phyloP scores from a whole-genome alignment of 352 stramenopile species.

The Globisporangium polare region DNA sequence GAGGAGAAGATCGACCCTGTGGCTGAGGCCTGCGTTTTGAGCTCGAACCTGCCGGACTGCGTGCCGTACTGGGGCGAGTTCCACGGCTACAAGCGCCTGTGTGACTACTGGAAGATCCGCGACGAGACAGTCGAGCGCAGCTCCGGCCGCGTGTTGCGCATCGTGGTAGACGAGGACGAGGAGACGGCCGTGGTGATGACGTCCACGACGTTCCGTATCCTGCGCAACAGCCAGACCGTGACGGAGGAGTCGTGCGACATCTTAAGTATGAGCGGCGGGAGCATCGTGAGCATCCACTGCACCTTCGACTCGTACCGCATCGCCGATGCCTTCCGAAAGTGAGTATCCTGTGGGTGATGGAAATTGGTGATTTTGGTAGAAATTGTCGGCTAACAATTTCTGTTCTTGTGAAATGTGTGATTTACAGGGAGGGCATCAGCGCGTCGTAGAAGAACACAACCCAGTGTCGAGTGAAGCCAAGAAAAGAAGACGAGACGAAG shows the following conservation, averaged over 20 bases:
- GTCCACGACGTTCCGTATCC: conserved; percentile 81
- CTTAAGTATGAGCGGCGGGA: conserved; percentile 64
- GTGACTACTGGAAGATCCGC: conserved; percentile 86
- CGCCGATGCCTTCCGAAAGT: conserved; percentile 82
- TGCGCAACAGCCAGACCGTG: conserved; percentile 83
- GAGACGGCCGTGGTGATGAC: conserved; percentile 87
- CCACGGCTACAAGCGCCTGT: conserved; percentile 83
- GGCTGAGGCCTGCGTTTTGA: conserved; percentile 66
- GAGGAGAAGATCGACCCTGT: conserved; percentile 80
- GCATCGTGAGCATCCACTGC: conserved; percentile 83
- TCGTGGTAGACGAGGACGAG: conserved; percentile 83
- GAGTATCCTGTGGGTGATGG: conserved; percentile 21
- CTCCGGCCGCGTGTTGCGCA: conserved; percentile 73
- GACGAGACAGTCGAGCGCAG: conserved; percentile 84
- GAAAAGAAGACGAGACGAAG: neutral
- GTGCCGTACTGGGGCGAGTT: conserved; percentile 88
- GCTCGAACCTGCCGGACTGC: conserved; percentile 81
- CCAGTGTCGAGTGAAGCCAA: neutral
- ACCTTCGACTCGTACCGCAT: conserved; percentile 87
- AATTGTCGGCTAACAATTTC: neutral
- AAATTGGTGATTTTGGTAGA: neutral
- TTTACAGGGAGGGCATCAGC: conserved; percentile 64
- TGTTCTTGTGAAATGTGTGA: conserved; percentile 8
- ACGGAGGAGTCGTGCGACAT: conserved; percentile 87
- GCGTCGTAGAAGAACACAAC: conserved; percentile 44